phyloP scores from a whole-genome alignment of 306 rosid genomes.

The Comarum palustre region DNA sequence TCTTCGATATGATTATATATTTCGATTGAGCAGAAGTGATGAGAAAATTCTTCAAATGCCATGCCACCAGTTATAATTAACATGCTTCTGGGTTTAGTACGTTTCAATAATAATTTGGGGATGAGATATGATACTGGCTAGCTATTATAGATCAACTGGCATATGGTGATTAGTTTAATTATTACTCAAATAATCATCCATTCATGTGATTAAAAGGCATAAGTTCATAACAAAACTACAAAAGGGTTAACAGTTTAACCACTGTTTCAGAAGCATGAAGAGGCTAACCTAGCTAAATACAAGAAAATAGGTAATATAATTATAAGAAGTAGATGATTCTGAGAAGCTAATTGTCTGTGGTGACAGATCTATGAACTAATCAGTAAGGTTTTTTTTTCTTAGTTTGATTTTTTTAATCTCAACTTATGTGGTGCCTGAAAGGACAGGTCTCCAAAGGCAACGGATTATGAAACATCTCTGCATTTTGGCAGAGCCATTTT shows the following conservation, averaged over 20 bases:
- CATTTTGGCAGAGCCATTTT: neutral
- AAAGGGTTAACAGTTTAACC: neutral
- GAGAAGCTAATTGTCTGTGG: slow-evolving; percentile 7
- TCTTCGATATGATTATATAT: slow-evolving; percentile 20
- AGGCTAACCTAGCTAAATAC: too few relatives aligned
- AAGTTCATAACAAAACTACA: neutral
- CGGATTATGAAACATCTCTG: neutral
- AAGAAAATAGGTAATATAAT: too few relatives aligned
- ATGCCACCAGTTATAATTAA: slow-evolving; percentile 12
- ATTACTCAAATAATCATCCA: neutral
- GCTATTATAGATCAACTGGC: slow-evolving; percentile 1
- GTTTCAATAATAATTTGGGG: neutral
- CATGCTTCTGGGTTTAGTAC: slow-evolving; percentile 22
- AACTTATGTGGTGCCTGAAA: slow-evolving; percentile 3
- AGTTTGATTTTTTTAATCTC: neutral
- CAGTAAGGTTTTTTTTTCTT: neutral
- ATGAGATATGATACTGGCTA: slow-evolving; percentile 7
- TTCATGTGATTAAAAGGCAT: slow-evolving; percentile 15
- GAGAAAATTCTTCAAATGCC: slow-evolving; percentile 15
- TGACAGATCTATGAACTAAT: neutral
- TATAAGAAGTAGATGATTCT: slow-evolving; percentile 17
- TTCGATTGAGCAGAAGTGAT: neutral
- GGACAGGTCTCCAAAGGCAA: neutral
- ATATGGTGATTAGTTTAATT: slow-evolving; percentile 7
- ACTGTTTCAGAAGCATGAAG: slow-evolving; percentile 19